phyloP scores from a whole-genome alignment of 2,329 filamentous ascomycete genomes.

The Polychaeton citri region DNA sequence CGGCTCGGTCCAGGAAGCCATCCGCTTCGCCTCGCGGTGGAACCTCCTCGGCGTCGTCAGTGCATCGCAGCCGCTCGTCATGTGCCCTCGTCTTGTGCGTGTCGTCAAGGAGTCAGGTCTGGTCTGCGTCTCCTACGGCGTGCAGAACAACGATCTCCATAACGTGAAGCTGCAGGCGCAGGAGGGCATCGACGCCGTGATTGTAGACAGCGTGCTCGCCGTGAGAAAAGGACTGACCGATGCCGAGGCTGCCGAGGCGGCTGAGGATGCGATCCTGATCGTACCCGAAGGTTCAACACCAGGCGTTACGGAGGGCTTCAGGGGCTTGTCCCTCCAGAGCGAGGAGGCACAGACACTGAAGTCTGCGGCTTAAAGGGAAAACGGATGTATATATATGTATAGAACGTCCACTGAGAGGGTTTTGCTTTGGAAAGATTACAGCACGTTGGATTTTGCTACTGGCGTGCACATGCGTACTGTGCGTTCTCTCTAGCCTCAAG shows the following conservation, averaged over 20 bases:
- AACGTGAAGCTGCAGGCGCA: constrained; percentile 86
- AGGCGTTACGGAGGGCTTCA: neutral
- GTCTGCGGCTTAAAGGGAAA: too few species aligned
- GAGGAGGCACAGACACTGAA: neutral
- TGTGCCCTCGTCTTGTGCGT: constrained; percentile 74
- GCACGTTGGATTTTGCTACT: too few species aligned
- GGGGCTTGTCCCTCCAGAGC: neutral
- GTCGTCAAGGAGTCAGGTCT: constrained; percentile 91
- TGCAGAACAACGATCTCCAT: constrained; percentile 71
- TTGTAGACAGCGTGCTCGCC: constrained; percentile 86
- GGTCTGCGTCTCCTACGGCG: constrained; percentile 91
- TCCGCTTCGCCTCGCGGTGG: constrained; percentile 89
- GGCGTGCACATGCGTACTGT: too few species aligned
- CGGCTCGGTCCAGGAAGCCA: constrained; percentile 83
- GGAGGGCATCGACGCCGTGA: constrained; percentile 93
- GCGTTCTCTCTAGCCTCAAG: too few species aligned
- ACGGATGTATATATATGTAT: too few species aligned
- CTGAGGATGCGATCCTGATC: neutral
- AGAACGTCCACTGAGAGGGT: too few species aligned
- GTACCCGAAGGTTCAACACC: neutral
- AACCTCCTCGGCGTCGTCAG: constrained; percentile 85
- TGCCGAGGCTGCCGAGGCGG: constrained; percentile 7
- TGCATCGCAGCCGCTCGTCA: constrained; percentile 75
- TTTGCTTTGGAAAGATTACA: too few species aligned
- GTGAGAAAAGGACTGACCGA: constrained; percentile 81